Base-by-base conservation (phyloP, 306 rosid species). In the Hylodesmum podocarpum region DNA sequence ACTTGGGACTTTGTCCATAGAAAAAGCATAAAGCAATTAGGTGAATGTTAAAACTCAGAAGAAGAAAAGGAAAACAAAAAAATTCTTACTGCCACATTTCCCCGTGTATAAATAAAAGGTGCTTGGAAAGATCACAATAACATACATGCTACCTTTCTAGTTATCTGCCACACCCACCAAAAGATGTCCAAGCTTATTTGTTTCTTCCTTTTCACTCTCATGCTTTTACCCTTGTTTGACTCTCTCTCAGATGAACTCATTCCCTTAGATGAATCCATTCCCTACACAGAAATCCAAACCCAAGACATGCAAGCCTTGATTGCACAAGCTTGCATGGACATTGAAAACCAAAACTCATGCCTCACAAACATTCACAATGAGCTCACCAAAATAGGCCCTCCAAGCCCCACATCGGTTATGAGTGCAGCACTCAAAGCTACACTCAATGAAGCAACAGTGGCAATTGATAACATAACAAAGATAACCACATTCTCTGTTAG, bases 361-460 rank as follows among this genome's bases (percentile, higher is more conserved):
- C 84, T 86, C 50, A 4, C 75, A 41, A 89, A 85, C 19, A 51
- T 94, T 14, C 93, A 90, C 43, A 79, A 74, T 15, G 93, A 91
- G 84, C 72, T 94, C 51, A 65, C 70, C 7, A 84, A 73, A 55
- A 71, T 76, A 9, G 88, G 82, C 3, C 68, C 83, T 73, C 73
- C 80, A 50, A 81, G 84, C 19, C 90, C 89, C 3, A 65, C 80
- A 36, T 80, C 94, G 0, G 78, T 95, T 55, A 41, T 95, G 3
- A 83, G 78, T 3, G 99, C 99, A 0, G 96, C 97, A 6, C 89
- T 95, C 15, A 77, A 75, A 67, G 74, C 87, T 70, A 83, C 96
- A 0, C 81, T 95, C 12, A 86, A 92, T 4, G 88, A 92, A 80
- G 93, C 97, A 3, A 78, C 67, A 40, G 73, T 72, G 2, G 94